Evolutionary conservation across 176 grass and related monocot species (phyloP), one percentile per base, ranked within the genome.

Genomic region (Guadua angustifolia): DNA sequence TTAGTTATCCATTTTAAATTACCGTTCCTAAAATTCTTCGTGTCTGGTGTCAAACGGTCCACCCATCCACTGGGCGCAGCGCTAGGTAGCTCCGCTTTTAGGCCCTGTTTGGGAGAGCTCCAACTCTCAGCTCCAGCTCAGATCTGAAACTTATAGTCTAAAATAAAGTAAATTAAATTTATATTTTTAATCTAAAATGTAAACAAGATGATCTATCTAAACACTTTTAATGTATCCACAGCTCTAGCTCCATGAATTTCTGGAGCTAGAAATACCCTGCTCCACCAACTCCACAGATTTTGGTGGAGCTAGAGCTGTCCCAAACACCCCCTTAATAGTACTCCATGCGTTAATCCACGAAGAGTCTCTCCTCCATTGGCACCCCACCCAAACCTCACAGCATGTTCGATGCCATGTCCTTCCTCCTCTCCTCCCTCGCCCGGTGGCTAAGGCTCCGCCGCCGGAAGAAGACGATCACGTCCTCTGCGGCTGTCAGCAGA

Each of bases 21-120:
- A 0, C 4, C 6, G 42, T n/a, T 79, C 66, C 55, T 50, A 36
- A 79, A 33, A 63, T 83, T 78, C 24, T 5, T 76, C 67, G 12
- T 67, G 38, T 58, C 36, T 19, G 66, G 67, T 66, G 38, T 63
- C 36, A 79, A 88, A 88, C 86, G 66, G 74, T 73, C 81, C 36
- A 51, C 80, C 40, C 59, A 79, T 79, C 55, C n/a, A 58, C 67
- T 21, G 26, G 46, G 9, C 35, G 25, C 14, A n/a, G n/a, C n/a
- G n/a, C n/a, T n/a, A n/a, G n/a, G n/a, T 13, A 40, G n/a, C 57
- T 21, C 12, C 36, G 22, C 9, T 56, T 58, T 71, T n/a, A n/a
- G n/a, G n/a, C n/a, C n/a, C n/a, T n/a, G n/a, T n/a, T n/a, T n/a
- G n/a, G n/a, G n/a, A n/a, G n/a, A n/a, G n/a, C n/a, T n/a, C n/a